Evolutionary conservation across 306 rosid species (phyloP), one percentile per base, ranked within the genome.

Genomic region (Lupinus albus): DNA sequence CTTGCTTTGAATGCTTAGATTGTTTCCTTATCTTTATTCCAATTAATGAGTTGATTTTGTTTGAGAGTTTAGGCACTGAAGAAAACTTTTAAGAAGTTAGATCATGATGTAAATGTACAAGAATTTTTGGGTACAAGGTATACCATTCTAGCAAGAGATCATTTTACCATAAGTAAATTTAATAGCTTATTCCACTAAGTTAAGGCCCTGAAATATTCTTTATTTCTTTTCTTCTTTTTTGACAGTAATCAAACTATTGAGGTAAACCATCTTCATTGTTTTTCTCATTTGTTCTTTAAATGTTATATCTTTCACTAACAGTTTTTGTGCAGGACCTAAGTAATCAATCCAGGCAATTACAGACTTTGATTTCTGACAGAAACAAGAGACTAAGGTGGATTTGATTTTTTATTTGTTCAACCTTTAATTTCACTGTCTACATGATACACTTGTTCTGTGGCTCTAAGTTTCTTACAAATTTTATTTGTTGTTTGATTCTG

Each of bases 101-200:
- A 87, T 65, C 96, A 89, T 72, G 96, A 89, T 45, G 87, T 89
- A 32, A 83, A 80, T 68, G 70, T 87, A 64, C 87, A 84, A 74
- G 94, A 87, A 13, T 83, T 80, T 70, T 75, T 85, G 64, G 91
- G 94, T 16, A 80, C 93, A 69, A 85, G 96, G 96, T 87, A 81
- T 54, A 75, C 1, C 1, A 50, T 11, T 15, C 12, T 46, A 2
- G 46, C 38, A 10, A 21, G 44, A 61, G 41, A 77, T 63, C 4
- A n/a, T 58, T 46, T 11, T 12, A 11, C 12, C 49, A 42, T 41
- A 39, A 13, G 65, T 44, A 15, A 17, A 58, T 73, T 65, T 32
- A 20, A 35, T 2, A 4, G 53, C 21, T 70, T 57, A 50, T 41
- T 3, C 53, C 17, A 17, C 20, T 49, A 11, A 5, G 46, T 35